Evolutionary conservation across 176 grass and related monocot genomes (phyloP).

Genomic region (Ampelocalamus luodianensis): DNA sequence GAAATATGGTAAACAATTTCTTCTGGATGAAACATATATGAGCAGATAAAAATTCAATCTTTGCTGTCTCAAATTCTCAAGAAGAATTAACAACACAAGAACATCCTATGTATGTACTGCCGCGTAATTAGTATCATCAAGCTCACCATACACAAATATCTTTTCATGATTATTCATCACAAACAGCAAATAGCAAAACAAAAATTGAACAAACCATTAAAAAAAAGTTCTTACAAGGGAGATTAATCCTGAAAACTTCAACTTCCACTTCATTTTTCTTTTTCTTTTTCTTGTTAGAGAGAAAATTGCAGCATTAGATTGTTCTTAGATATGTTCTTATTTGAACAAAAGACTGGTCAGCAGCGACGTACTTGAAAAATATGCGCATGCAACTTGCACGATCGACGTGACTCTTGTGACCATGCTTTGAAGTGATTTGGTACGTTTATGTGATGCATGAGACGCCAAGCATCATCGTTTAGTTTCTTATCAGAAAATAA

Average conservation of each 20-base stretch:
- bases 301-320: not conserved
- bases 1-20: not conserved
- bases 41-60: not conserved
- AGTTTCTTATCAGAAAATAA: not conserved
- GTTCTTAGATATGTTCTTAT: not conserved
- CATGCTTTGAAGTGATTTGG: slow-evolving; percentile 14
- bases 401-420: not conserved
- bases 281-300: not conserved
- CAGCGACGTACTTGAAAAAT: not conserved
- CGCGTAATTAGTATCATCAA: not conserved
- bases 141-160: not conserved
- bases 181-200: not conserved
- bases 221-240: not conserved
- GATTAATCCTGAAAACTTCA: not conserved
- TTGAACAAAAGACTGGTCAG: not conserved
- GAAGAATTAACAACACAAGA: not conserved
- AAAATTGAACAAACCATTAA: not conserved
- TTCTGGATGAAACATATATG: not conserved
- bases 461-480: not conserved
- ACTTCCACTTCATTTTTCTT: too few species aligned
- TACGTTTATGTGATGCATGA: not conserved
- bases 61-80: not conserved
- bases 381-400: slow-evolving; percentile 11
- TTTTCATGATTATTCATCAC: not conserved
- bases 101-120: not conserved